Evolutionary conservation across 2,329 filamentous ascomycete genomes (phyloP).

Genomic region (Pseudogymnoascus sp.): DNA sequence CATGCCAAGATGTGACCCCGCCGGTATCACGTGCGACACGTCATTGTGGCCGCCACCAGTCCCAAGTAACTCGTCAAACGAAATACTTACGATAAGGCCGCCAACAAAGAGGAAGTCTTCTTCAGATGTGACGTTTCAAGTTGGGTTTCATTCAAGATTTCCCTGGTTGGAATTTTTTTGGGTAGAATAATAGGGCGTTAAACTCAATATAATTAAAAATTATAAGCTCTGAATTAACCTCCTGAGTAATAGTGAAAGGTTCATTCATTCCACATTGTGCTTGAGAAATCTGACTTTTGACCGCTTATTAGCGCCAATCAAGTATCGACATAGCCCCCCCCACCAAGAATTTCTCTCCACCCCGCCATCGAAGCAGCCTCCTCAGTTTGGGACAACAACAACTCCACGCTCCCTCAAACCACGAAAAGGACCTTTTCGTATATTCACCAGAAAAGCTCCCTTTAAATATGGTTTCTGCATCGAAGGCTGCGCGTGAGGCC

Average conservation of each 20-base stretch:
- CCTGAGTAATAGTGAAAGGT: not conserved
- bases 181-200: not conserved
- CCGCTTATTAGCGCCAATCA: slow-evolving; percentile 11
- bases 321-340: slow-evolving; percentile 8
- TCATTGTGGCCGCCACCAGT: not conserved
- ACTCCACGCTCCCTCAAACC: slow-evolving; percentile 4
- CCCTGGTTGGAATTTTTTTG: not conserved
- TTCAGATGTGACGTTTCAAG: not conserved
- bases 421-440: slow-evolving; percentile 7
- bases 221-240: not conserved
- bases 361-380: slow-evolving; percentile 9
- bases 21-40: not conserved
- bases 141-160: not conserved
- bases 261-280: not conserved
- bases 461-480: slow-evolving; percentile 55
- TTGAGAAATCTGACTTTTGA: slow-evolving; percentile 11
- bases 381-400: slow-evolving; percentile 3
- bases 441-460: not conserved
- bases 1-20: slow-evolving; percentile 1
- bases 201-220: not conserved
- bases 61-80: not conserved
- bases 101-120: not conserved
- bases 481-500: slow-evolving; percentile 63
- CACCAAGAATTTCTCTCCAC: slow-evolving; percentile 10
- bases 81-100: slow-evolving; percentile 3